Conservation (phyloP, 805 yeast species). For the Starmerella roubikii region DNA sequence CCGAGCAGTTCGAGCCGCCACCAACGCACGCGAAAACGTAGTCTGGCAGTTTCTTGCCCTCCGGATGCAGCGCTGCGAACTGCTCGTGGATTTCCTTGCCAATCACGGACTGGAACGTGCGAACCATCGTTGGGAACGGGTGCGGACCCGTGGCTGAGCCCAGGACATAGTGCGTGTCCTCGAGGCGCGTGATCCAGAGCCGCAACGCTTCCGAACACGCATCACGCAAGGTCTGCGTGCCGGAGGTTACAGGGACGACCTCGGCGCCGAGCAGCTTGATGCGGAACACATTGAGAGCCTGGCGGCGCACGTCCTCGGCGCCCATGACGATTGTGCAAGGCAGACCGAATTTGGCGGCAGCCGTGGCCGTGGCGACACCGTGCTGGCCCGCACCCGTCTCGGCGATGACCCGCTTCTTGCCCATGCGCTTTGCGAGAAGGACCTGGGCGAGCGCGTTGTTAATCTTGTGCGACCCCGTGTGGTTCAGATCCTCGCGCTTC, state of each 20-base stretch:
- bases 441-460: constrained; percentile 37
- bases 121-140: constrained; percentile 94
- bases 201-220: constrained; percentile 97
- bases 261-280: constrained; percentile 94
- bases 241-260: constrained; percentile 84
- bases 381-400: constrained; percentile 42
- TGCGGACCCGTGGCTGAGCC: constrained; percentile 99
- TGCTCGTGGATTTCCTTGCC: constrained; percentile 92
- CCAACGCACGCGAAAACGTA: constrained; percentile 98
- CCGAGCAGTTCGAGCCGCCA: constrained; percentile 95
- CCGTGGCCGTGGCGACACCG: constrained; percentile 41
- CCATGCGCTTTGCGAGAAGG: constrained; percentile 32
- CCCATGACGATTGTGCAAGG: constrained; percentile 96
- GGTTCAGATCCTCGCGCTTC: constrained; percentile 77
- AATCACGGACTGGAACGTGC: constrained; percentile 95
- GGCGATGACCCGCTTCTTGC: constrained; percentile 34
- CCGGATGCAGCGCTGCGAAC: constrained; percentile 56
- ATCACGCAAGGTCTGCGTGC: constrained; percentile 91
- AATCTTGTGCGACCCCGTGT: constrained; percentile 37
- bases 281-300: constrained; percentile 94
- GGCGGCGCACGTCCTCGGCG: constrained; percentile 97
- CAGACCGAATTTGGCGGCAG: constrained; percentile 54
- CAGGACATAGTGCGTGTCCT: constrained; percentile 83
- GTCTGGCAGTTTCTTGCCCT: constrained; percentile 66
- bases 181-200: constrained; percentile 80